Percentiles rank a stretch among this genome's conserved stretches.
These are phyloP conservation scores for Gremmenia infestans DNA, from an alignment of 2,329 filamentous ascomycete species.

Conservation along the genomic window DNA sequence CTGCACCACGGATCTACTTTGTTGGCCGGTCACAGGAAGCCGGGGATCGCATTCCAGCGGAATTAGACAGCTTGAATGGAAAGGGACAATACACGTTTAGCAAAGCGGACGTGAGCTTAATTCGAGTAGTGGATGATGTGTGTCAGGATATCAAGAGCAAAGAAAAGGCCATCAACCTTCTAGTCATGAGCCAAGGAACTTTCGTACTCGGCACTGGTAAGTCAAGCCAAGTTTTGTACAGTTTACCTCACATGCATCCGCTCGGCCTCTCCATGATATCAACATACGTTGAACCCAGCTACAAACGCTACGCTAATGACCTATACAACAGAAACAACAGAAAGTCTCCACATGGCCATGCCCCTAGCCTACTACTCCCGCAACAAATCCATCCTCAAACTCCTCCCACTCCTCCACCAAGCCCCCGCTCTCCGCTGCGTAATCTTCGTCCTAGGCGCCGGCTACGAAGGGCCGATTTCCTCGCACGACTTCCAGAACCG, in stretches of 20 bases:
- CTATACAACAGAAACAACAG: conserved; percentile 36
- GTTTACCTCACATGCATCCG: background rate
- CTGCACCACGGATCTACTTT: conserved; percentile 39
- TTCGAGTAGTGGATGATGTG: conserved; percentile 42
- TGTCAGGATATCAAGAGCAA: conserved; percentile 44
- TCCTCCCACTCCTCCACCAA: conserved; percentile 49
- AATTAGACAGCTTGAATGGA: conserved; percentile 31
- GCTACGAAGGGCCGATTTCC: conserved; percentile 45
- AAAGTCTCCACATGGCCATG: conserved; percentile 46
- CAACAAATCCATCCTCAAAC: conserved; percentile 48
- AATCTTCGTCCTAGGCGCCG: conserved; percentile 45
- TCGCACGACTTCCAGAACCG: conserved; percentile 38
- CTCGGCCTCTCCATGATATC: too few relatives aligned
- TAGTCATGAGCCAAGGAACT: conserved; percentile 46
- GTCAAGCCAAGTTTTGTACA: background rate
- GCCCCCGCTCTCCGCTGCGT: conserved; percentile 45
- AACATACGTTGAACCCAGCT: background rate
- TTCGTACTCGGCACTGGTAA: conserved; percentile 31
- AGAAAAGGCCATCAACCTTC: conserved; percentile 47
- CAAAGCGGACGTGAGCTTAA: conserved; percentile 38
- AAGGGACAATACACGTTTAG: conserved; percentile 40
- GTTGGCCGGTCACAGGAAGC: conserved; percentile 41
- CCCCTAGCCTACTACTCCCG: conserved; percentile 51
- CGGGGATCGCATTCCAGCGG: conserved; percentile 34
- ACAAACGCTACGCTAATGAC: background rate